Percentiles rank a stretch among this genome's conserved stretches.
These are phyloP conservation scores for Skeletonema grethae DNA, from an alignment of 108 stramenopile genomes.

Conservation along the genomic window DNA sequence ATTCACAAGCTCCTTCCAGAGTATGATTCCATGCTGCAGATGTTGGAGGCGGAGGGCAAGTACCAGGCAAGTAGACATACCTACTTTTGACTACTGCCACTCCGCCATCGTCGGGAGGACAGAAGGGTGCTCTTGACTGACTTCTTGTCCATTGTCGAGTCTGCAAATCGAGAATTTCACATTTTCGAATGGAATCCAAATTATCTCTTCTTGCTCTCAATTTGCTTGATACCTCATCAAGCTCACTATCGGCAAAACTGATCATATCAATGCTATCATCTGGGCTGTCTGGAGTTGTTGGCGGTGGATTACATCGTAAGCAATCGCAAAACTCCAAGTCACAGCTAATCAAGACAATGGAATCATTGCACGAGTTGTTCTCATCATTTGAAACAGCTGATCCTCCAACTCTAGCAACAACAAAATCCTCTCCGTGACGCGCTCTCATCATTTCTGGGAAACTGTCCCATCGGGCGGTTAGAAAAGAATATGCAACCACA, in stretches of 20 bases:
- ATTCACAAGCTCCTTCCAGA: neutral
- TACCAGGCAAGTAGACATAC: slow-evolving; percentile 32
- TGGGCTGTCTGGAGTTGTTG: neutral
- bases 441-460: slow-evolving; percentile 35
- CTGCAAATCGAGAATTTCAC: slow-evolving; percentile 26
- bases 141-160: slow-evolving; percentile 20
- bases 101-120: slow-evolving; percentile 35
- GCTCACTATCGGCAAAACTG: slow-evolving; percentile 3
- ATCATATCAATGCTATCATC: neutral
- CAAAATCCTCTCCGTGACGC: slow-evolving; percentile 19
- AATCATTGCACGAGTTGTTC: slow-evolving; percentile 7
- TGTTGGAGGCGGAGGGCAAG: slow-evolving; percentile 28
- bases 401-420: slow-evolving; percentile 28
- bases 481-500: slow-evolving; percentile 31
- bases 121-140: slow-evolving; percentile 23
- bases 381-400: neutral
- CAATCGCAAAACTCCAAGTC: slow-evolving; percentile 37
- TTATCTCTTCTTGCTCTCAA: neutral
- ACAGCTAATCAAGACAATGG: slow-evolving; percentile 25
- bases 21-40: neutral
- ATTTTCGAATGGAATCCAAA: slow-evolving; percentile 10
- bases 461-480: slow-evolving; percentile 25
- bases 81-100: slow-evolving; percentile 30
- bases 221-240: neutral
- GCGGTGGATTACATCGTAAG: slow-evolving; percentile 21